Conservation (phyloP, 1,284 basidiomycete species). For the Apiotrichum brassicae region DNA sequence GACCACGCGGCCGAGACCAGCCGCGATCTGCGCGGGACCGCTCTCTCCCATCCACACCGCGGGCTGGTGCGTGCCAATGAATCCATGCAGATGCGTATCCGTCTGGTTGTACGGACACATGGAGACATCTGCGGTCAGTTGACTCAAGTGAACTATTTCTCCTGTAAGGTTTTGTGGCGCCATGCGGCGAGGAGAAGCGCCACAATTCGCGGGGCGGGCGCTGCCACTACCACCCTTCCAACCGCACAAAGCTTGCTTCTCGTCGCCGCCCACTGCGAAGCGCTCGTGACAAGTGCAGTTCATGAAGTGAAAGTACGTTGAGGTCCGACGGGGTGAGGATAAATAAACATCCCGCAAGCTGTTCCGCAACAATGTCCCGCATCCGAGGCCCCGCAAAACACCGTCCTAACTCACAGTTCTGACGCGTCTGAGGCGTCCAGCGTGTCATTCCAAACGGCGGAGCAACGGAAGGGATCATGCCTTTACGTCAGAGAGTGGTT, state of each 20-base stretch:
- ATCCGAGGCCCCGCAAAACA: background rate
- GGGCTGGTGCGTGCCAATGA: conserved; percentile 66
- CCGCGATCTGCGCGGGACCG: conserved; percentile 59
- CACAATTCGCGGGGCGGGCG: too few relatives aligned
- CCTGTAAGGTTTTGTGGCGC: too few relatives aligned
- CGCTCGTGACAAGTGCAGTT: too few relatives aligned
- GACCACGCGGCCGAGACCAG: conserved; percentile 55
- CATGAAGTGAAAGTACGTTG: too few relatives aligned
- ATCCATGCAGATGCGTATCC: conserved; percentile 59
- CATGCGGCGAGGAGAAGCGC: too few relatives aligned
- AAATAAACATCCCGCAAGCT: background rate
- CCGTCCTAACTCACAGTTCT: conserved; percentile 28
- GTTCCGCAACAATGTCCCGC: background rate
- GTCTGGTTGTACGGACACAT: conserved; percentile 71
- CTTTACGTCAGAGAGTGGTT: background rate
- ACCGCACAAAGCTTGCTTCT: too few relatives aligned
- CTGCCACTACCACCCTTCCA: too few relatives aligned
- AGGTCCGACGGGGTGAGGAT: too few relatives aligned
- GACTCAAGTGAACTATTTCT: too few relatives aligned
- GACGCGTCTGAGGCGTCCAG: conserved; percentile 51
- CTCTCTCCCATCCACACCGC: conserved; percentile 87
- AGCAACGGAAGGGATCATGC: conserved; percentile 51
- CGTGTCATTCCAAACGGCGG: conserved; percentile 77
- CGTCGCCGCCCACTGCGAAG: too few relatives aligned
- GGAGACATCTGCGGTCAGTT: conserved; percentile 58